These are phyloP conservation scores for Agrostemma githago DNA, from an alignment of 148 eudicot genomes.

Conservation along the genomic window DNA sequence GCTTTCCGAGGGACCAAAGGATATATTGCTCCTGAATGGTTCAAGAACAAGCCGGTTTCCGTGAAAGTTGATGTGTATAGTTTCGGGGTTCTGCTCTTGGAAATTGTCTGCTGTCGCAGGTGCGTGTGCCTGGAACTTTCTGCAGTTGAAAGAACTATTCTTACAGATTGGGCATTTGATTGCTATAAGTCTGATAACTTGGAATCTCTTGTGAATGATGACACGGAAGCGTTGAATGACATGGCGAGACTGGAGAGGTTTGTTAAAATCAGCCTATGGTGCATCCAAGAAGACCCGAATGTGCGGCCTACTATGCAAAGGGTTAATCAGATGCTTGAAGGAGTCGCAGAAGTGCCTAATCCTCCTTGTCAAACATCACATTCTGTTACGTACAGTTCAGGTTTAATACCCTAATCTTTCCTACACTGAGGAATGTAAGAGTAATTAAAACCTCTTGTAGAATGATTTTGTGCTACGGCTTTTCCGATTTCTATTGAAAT, in stretches of 20 bases:
- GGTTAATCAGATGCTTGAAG: slow-evolving; percentile 38
- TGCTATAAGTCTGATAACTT: slow-evolving; percentile 27
- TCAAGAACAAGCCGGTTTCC: slow-evolving; percentile 42
- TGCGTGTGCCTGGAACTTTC: slow-evolving; percentile 14
- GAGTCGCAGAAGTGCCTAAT: slow-evolving; percentile 18
- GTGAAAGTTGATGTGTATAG: slow-evolving; percentile 55
- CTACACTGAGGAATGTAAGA: no score
- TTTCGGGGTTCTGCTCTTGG: slow-evolving; percentile 44
- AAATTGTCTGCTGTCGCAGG: slow-evolving; percentile 34
- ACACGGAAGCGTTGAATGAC: slow-evolving; percentile 23
- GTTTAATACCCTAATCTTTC: no score
- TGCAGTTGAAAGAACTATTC: slow-evolving; percentile 14
- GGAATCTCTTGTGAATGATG: slow-evolving; percentile 13
- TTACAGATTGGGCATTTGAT: slow-evolving; percentile 43
- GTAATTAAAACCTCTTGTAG: slow-evolving; percentile 1
- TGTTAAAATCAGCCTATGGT: slow-evolving; percentile 35
- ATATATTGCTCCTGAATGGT: slow-evolving; percentile 73
- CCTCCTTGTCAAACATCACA: slow-evolving; percentile 30
- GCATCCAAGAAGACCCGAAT: slow-evolving; percentile 33
- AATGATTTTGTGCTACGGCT: background rate
- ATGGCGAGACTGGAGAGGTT: background rate
- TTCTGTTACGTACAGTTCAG: background rate
- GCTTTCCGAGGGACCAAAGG: slow-evolving; percentile 45
- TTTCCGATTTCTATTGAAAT: no score
- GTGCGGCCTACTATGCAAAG: slow-evolving; percentile 34